A percentile compares a stretch with the other conserved stretches of the same genome.
Evolutionary conservation across 1,139 yeast species (phyloP).

Genomic region (Kodamaea sp.): DNA sequence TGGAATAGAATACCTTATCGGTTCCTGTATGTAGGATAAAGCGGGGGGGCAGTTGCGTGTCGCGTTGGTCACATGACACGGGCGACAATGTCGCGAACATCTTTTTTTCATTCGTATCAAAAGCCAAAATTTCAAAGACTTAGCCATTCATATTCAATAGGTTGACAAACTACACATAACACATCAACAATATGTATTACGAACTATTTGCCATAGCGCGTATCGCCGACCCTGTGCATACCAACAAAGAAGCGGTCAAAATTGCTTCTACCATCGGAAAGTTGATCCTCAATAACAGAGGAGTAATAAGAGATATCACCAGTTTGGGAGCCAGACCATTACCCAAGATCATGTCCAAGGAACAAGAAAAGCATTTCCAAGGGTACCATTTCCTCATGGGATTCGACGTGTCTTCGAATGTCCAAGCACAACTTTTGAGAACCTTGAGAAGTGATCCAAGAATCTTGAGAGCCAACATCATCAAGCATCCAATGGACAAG

Average conservation of each 20-base stretch:
- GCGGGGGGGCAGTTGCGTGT: no score
- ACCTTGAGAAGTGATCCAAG: constrained; percentile 87
- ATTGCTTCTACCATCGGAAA: constrained; percentile 82
- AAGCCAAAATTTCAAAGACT: no score
- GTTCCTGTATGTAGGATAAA: no score
- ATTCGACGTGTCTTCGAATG: constrained; percentile 83
- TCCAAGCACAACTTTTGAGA: constrained; percentile 81
- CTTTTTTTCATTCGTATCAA: constrained; percentile 4
- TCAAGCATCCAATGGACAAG: constrained; percentile 63
- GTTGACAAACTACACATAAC: no score
- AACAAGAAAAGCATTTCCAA: constrained; percentile 87
- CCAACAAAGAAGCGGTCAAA: constrained; percentile 65
- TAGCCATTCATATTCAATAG: no score
- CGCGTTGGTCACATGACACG: constrained; percentile 2
- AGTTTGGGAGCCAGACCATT: constrained; percentile 77
- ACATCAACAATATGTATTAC: constrained; percentile 66
- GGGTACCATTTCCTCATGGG: constrained; percentile 86
- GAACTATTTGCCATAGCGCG: constrained; percentile 91
- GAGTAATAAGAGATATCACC: constrained; percentile 80
- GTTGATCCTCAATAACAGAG: constrained; percentile 83
- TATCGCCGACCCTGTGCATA: constrained; percentile 56
- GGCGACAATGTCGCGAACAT: constrained; percentile 1
- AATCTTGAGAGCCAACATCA: constrained; percentile 74
- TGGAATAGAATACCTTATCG: no score
- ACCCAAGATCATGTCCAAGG: constrained; percentile 80